A percentile compares a stretch with the other conserved stretches of the same genome.
Conservation (phyloP, 1,139 yeast species). For the Blastobotrys petasosporus region DNA sequence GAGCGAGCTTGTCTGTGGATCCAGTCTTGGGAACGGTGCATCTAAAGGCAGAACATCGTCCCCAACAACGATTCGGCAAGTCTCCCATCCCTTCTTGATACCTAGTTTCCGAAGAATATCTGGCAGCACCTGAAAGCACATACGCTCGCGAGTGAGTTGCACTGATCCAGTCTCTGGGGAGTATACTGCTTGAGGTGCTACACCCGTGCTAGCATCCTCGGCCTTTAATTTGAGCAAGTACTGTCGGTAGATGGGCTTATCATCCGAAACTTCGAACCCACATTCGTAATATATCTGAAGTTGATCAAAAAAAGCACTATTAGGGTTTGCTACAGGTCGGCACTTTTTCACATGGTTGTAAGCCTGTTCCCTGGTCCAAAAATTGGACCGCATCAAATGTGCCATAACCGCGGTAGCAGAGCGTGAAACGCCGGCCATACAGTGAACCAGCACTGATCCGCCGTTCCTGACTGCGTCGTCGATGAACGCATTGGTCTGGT, state of each 20-base stretch:
- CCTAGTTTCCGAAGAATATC: slow-evolving; percentile 6
- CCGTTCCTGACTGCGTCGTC: slow-evolving; percentile 47
- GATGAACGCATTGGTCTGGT: slow-evolving; percentile 58
- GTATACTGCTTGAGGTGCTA: slow-evolving; percentile 6
- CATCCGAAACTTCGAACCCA: slow-evolving; percentile 37
- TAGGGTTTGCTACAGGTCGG: slow-evolving; percentile 61
- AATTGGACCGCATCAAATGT: slow-evolving; percentile 70
- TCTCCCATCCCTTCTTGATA: slow-evolving; percentile 7
- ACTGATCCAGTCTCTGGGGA: background rate
- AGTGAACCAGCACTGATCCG: slow-evolving; percentile 35
- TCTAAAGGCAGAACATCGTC: slow-evolving; percentile 6
- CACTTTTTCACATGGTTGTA: slow-evolving; percentile 64
- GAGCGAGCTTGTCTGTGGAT: background rate
- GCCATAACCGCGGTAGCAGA: slow-evolving; percentile 70
- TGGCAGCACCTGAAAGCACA: slow-evolving; percentile 7
- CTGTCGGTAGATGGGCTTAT: slow-evolving; percentile 45
- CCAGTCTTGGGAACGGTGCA: slow-evolving; percentile 3
- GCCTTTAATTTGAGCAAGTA: slow-evolving; percentile 43
- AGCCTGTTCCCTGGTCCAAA: slow-evolving; percentile 54
- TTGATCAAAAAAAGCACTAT: slow-evolving; percentile 69
- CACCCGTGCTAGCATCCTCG: slow-evolving; percentile 17
- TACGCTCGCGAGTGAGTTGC: background rate
- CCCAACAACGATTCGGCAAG: slow-evolving; percentile 10
- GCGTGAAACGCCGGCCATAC: slow-evolving; percentile 82
- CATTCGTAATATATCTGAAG: slow-evolving; percentile 53